Conservation (phyloP, 1,139 yeast genomes). For the Wickerhamomyces sp. region DNA sequence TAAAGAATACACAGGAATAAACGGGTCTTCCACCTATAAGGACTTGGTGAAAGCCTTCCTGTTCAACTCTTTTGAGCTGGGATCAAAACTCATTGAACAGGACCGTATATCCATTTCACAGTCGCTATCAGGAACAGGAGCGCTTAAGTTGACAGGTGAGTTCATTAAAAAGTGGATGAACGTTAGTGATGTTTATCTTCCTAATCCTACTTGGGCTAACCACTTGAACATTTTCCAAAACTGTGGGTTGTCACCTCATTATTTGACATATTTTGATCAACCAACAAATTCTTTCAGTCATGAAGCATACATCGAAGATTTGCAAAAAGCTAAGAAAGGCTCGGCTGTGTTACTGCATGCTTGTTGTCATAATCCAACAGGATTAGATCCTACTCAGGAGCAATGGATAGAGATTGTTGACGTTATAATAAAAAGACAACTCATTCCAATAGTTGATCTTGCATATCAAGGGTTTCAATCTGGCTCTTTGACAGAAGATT, state of each 20-base stretch:
- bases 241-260: conserved; percentile 53
- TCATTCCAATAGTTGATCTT: conserved; percentile 79
- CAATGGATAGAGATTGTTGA: conserved; percentile 76
- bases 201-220: conserved; percentile 95
- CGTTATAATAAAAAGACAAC: conserved; percentile 47
- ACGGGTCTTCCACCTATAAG: conserved; percentile 69
- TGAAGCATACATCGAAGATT: conserved; percentile 41
- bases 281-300: conserved; percentile 40
- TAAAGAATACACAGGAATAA: conserved; percentile 75
- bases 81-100: conserved; percentile 22
- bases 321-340: conserved; percentile 41
- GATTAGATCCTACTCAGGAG: conserved; percentile 76
- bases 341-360: conserved; percentile 80
- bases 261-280: conserved; percentile 69
- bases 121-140: conserved; percentile 93
- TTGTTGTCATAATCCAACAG: conserved; percentile 97
- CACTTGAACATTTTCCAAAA: conserved; percentile 71
- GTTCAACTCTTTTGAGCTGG: conserved; percentile 53
- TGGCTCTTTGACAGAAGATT: conserved; percentile 54
- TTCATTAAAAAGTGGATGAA: conserved; percentile 48
- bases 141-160: conserved; percentile 79
- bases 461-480: conserved; percentile 95
- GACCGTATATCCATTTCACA: conserved; percentile 68
- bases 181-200: conserved; percentile 50
- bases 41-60: conserved; percentile 67